Conservation (phyloP, 169 alveolate genomes). For the Plasmodium falciparum region DNA sequence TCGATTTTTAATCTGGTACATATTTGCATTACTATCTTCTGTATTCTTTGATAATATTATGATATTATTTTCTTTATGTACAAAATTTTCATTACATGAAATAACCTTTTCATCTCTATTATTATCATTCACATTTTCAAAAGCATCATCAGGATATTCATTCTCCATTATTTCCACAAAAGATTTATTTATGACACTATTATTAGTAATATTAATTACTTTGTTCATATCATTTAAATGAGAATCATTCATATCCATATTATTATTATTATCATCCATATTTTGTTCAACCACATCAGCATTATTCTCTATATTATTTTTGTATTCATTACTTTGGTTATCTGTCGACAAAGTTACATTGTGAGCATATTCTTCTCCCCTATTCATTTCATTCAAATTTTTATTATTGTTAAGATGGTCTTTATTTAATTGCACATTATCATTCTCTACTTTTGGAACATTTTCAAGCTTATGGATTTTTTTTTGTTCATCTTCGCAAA, state of each 20-base stretch:
- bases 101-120: not conserved
- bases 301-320: too few species aligned
- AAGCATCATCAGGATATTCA: not conserved
- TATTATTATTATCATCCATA: not conserved
- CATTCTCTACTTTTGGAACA: too few species aligned
- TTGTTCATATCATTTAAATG: conserved; percentile 3
- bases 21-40: not conserved
- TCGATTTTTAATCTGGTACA: conserved; percentile 10
- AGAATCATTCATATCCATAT: not conserved
- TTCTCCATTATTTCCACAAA: not conserved
- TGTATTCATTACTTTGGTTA: too few species aligned
- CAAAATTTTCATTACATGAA: not conserved
- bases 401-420: too few species aligned
- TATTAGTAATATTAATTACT: not conserved
- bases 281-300: too few species aligned
- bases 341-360: too few species aligned
- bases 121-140: not conserved
- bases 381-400: too few species aligned
- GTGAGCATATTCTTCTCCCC: too few species aligned
- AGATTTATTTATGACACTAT: not conserved
- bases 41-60: conserved; percentile 16
- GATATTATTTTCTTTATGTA: not conserved
- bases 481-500: too few species aligned
- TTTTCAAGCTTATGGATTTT: too few species aligned
- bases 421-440: too few species aligned